Base-by-base conservation (phyloP, 257 asterid genomes). In the Verbena officinalis region DNA sequence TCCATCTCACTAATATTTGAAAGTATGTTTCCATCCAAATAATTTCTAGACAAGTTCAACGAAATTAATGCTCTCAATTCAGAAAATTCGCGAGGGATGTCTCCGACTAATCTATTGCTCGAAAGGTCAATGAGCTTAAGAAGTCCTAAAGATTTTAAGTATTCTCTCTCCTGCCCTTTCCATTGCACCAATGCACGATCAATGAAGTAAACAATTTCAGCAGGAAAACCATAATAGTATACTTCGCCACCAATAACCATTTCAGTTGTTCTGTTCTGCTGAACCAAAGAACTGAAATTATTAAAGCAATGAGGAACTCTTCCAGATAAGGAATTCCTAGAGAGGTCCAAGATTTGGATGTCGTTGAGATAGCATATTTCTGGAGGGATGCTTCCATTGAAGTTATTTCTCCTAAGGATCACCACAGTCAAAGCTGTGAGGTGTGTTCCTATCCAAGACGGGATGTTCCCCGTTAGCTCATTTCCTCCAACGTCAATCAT, bases 341-440 rank as follows among this genome's bases (percentile, higher is more conserved):
- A 82, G 2, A 79, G 65, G 68, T 82, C 88, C 42, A 82, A 62
- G 24, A 79, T 7, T 27, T 76, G 85, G 17, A 79, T n/a, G 65
- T 8, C 9, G 4, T 19, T 46, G 9, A 79, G 81, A 59, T 14
- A 50, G 31, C 85, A 82, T 5, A 82, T 46, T 38, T 63, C 74
- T 2, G 5, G 59, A 50, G 81, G 86, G 39, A 81, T 69, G 14
- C 52, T 50, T 9, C 81, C 84, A 11, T 39, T 17, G 9, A 78
- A 75, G 4, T 52, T 12, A 27, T 81, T 81, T 1, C 24, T 22
- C 7, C 65, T 39, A 9, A 81, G 42, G 55, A 62, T 62, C 12
- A 81, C 61, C 59, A 60, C 16, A 0, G 3, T 31, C 57, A 78
- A 53, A 2, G 17, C 2, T 20, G 21, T 1, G 7, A 21, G 14